Percentiles rank a stretch among this genome's conserved stretches.
phyloP scores from a whole-genome alignment of 768 basidiomycete species.

The Xerocomellus amylosporus region DNA sequence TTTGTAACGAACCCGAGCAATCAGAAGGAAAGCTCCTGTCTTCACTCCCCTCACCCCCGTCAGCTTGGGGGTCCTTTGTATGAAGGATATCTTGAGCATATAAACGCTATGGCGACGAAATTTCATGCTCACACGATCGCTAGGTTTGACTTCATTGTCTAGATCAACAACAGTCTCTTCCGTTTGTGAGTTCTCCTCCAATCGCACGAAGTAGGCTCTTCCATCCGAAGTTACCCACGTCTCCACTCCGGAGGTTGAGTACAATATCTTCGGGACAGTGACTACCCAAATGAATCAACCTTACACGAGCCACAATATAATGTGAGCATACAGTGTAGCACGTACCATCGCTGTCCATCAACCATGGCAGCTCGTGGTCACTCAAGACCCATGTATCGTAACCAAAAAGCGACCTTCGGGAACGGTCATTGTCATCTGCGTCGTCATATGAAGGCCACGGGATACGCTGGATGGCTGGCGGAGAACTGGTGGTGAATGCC shows the following conservation, averaged over 20 bases:
- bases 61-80: conserved; percentile 10
- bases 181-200: conserved; percentile 41
- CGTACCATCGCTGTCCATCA: conserved; percentile 71
- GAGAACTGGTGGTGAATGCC: conserved; percentile 69
- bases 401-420: conserved; percentile 35
- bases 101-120: neutral
- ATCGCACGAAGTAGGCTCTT: conserved; percentile 72
- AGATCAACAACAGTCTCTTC: conserved; percentile 1
- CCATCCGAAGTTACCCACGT: conserved; percentile 87
- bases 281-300: conserved; percentile 40
- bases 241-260: conserved; percentile 61
- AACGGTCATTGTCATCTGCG: conserved; percentile 34
- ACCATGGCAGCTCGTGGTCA: conserved; percentile 68
- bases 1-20: conserved; percentile 5
- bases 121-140: conserved; percentile 39
- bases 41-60: conserved; percentile 5
- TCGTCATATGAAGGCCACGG: conserved; percentile 69
- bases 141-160: conserved; percentile 48
- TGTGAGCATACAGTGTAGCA: neutral
- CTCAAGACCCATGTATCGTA: conserved; percentile 74
- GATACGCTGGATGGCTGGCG: conserved; percentile 77
- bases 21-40: conserved; percentile 3
- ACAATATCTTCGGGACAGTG: conserved; percentile 58
- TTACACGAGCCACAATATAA: neutral
- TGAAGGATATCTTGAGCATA: conserved; percentile 1